Conservation (phyloP, 75 land plant species). For the Ceratopteris richardii region DNA sequence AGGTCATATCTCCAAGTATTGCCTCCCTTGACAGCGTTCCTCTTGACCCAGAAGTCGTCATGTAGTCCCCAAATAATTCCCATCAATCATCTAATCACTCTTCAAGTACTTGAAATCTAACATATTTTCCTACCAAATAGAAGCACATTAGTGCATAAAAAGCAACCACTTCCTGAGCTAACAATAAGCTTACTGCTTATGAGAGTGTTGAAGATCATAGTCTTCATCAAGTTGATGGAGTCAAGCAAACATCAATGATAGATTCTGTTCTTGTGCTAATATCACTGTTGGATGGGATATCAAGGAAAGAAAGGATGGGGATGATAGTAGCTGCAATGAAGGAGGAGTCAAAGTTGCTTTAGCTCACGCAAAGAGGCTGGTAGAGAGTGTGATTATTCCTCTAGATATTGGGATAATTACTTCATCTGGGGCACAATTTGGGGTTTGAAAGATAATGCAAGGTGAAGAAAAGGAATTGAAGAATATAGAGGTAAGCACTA, state of each 20-base stretch:
- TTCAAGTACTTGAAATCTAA: no score
- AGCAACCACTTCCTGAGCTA: no score
- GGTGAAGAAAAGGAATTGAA: conserved; percentile 57
- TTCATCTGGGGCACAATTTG: conserved; percentile 95
- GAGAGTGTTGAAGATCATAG: conserved; percentile 71
- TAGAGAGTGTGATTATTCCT: conserved; percentile 66
- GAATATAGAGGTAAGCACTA: conserved; percentile 86
- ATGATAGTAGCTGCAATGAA: conserved; percentile 90
- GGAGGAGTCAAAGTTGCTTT: conserved; percentile 88
- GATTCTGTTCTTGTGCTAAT: conserved; percentile 84
- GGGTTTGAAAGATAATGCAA: conserved; percentile 52
- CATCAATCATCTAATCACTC: no score
- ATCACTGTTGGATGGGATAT: conserved; percentile 96
- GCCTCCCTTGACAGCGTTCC: no score
- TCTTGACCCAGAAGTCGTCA: no score
- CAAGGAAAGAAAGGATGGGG: conserved; percentile 96
- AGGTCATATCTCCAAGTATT: no score
- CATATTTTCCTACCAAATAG: no score
- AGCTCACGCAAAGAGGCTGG: conserved; percentile 70
- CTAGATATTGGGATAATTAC: conserved; percentile 89
- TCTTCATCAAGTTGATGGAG: conserved; percentile 71
- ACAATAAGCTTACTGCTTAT: conserved; percentile 92
- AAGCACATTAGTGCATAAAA: no score
- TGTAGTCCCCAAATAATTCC: no score
- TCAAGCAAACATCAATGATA: conserved; percentile 64